phyloP scores from a whole-genome alignment of 805 yeast species.

The Cyberlindnera mycetangii region DNA sequence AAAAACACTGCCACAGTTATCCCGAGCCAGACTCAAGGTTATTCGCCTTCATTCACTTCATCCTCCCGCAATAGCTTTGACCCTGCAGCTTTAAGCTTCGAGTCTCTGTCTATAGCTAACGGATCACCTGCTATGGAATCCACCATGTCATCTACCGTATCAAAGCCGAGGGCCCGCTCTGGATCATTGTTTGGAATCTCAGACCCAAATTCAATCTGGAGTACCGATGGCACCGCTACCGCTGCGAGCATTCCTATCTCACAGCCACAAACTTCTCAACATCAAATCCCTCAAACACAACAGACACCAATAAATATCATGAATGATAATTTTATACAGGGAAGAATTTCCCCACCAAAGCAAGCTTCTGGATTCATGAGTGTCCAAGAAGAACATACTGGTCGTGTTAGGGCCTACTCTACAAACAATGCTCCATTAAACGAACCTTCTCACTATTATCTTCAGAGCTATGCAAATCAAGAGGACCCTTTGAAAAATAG shows the following conservation, averaged over 20 bases:
- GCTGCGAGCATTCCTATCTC: not conserved
- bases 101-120: constrained; percentile 21
- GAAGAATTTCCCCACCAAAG: constrained; percentile 22
- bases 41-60: constrained; percentile 22
- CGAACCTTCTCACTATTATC: constrained; percentile 20
- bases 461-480: constrained; percentile 7
- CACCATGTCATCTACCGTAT: constrained; percentile 5
- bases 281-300: not conserved
- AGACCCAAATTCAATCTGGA: constrained; percentile 55
- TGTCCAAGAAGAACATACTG: constrained; percentile 17
- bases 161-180: constrained; percentile 45
- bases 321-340: constrained; percentile 12
- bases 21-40: constrained; percentile 10
- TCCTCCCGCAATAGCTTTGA: constrained; percentile 16
- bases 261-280: not conserved
- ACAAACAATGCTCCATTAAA: constrained; percentile 23
- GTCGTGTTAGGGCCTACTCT: constrained; percentile 28
- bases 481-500: constrained; percentile 14
- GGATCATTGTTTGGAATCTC: constrained; percentile 45
- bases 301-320: not conserved
- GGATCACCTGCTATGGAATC: constrained; percentile 15
- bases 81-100: constrained; percentile 22
- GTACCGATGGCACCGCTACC: constrained; percentile 20
- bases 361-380: constrained; percentile 4
- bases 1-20: constrained; percentile 27